These are phyloP conservation scores for Pythium scleroteichum DNA, from an alignment of 352 stramenopile genomes.

Conservation along the genomic window DNA sequence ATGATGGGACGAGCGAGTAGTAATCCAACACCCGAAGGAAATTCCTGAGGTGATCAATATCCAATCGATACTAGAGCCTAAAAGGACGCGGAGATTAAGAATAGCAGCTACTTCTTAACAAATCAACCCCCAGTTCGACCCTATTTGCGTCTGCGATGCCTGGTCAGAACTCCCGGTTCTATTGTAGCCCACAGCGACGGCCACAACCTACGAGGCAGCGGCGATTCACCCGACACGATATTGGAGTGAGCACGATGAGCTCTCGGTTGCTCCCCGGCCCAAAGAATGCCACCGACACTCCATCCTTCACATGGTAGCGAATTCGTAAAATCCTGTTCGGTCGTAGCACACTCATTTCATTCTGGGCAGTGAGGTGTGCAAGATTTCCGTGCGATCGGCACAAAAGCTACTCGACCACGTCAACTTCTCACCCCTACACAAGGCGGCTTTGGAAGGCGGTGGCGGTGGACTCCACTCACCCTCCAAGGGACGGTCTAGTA, in stretches of 20 bases:
- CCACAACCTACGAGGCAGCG: too few species aligned
- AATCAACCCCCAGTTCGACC: too few species aligned
- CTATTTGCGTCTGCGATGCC: too few species aligned
- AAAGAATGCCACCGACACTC: slow-evolving; percentile 31
- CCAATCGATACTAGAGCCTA: too few species aligned
- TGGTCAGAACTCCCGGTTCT: too few species aligned
- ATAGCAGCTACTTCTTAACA: too few species aligned
- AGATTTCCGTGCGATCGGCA: slow-evolving; percentile 85
- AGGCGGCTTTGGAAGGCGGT: slow-evolving; percentile 66
- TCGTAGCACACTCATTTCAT: background rate
- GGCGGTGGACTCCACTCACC: slow-evolving; percentile 22
- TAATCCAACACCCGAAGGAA: too few species aligned
- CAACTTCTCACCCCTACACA: slow-evolving; percentile 87
- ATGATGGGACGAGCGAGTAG: slow-evolving; percentile 4
- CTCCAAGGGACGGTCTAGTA: slow-evolving; percentile 26
- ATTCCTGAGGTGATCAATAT: too few species aligned
- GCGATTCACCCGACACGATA: background rate
- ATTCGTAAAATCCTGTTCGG: slow-evolving; percentile 9
- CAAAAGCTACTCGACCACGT: slow-evolving; percentile 88
- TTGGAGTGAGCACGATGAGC: slow-evolving; percentile 12
- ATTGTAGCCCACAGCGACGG: too few species aligned
- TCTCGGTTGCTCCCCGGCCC: slow-evolving; percentile 19
- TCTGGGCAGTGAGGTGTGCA: slow-evolving; percentile 77
- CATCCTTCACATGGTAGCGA: slow-evolving; percentile 71
- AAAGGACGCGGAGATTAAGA: too few species aligned